phyloP scores from a whole-genome alignment of 2,329 filamentous ascomycete species.

The Pseudogymnoascus sp. region DNA sequence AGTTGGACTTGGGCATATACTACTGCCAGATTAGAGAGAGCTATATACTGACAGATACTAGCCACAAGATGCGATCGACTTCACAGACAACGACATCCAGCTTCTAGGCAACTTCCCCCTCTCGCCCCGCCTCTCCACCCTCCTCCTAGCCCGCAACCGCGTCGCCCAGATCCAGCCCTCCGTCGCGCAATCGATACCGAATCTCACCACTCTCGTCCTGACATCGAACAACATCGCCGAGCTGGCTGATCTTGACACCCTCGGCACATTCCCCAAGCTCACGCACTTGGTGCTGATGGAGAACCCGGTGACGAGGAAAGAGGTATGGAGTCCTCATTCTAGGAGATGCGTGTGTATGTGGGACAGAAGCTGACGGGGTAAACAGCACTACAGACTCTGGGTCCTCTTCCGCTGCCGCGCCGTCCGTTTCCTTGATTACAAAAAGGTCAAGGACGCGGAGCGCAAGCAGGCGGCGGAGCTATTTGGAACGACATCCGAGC shows the following conservation, averaged over 20 bases:
- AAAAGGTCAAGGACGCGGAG: conserved; percentile 84
- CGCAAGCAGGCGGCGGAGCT: conserved; percentile 66
- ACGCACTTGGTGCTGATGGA: conserved; percentile 76
- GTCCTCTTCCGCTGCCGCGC: conserved; percentile 77
- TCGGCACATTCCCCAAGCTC: conserved; percentile 60
- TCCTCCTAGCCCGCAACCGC: conserved; percentile 85
- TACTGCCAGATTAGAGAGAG: conserved; percentile 1
- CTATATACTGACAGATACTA: conserved; percentile 29
- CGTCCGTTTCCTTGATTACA: conserved; percentile 85
- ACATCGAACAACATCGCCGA: conserved; percentile 76
- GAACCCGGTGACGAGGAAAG: conserved; percentile 86
- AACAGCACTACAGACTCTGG: conserved; percentile 84
- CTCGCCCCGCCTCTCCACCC: conserved; percentile 75
- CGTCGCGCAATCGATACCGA: conserved; percentile 68
- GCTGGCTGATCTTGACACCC: conserved; percentile 78
- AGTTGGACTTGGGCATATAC: not conserved
- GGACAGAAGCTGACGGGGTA: conserved; percentile 11
- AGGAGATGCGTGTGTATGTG: not conserved
- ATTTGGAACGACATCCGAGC: conserved; percentile 72
- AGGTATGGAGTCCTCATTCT: conserved; percentile 52
- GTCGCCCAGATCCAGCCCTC: conserved; percentile 71
- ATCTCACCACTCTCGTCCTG: conserved; percentile 72
- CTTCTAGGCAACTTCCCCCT: conserved; percentile 87
- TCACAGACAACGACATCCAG: conserved; percentile 96
- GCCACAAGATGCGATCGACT: conserved; percentile 95